Conservation (phyloP, 1,139 yeast species). For the Saccharomyces pastorianus region DNA sequence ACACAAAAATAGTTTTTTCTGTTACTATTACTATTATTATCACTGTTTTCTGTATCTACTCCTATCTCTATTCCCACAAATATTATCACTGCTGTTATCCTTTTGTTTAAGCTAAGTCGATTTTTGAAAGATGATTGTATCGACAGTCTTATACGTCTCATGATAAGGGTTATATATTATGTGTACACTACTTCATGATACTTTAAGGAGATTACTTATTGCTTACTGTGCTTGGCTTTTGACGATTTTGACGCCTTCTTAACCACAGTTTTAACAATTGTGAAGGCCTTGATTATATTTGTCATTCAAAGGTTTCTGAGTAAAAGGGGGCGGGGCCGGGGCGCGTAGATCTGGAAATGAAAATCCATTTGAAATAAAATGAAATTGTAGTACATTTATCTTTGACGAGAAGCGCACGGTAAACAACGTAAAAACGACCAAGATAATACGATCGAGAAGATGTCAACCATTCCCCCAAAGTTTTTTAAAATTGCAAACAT, state of each 20-base stretch:
- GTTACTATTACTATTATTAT: neutral
- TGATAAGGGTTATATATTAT: no score
- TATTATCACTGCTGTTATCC: no score
- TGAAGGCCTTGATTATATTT: no score
- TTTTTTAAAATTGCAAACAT: constrained; percentile 56
- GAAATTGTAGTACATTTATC: neutral
- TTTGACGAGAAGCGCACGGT: neutral
- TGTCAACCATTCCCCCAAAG: constrained; percentile 13
- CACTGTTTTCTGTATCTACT: neutral
- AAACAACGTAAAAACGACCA: neutral
- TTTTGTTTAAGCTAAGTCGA: neutral
- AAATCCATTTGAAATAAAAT: neutral
- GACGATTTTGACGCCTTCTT: no score
- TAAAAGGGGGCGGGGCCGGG: neutral
- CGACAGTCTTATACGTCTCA: no score
- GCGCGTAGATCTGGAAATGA: neutral
- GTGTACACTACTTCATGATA: no score
- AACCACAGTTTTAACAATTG: no score
- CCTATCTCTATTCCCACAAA: neutral
- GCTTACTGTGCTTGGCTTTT: no score
- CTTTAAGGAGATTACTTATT: no score
- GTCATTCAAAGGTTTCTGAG: no score
- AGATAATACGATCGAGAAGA: neutral
- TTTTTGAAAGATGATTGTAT: neutral
- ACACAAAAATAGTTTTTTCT: neutral